Base-by-base conservation (phyloP, 441 rosid species). In the Monsonia emarginata region DNA sequence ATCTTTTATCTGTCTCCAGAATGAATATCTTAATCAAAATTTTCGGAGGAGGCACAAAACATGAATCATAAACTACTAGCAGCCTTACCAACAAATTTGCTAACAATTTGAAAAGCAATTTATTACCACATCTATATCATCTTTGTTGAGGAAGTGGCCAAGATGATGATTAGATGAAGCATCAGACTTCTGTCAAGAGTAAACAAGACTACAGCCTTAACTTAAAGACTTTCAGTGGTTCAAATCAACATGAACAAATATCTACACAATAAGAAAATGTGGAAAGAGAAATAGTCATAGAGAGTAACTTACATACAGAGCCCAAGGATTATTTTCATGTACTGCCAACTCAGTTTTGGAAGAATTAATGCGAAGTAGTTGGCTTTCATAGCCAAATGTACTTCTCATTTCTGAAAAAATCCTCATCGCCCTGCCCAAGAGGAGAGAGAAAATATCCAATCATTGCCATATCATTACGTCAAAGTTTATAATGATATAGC, bases 301-400 rank as follows among this genome's bases (percentile, higher is more conserved):
- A 70, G 82, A 79, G 73, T 61, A 72, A 72, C 96, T 75, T 83
- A 91, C 99, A 73, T 65, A 76, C 59, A 75, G 70, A 72, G 78
- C 81, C 97, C 99, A 89, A 26, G 88, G 91, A 73, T 82, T 89
- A 58, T 84, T 83, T 76, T 75, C 78, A 80, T 82, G 89, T 68
- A 87, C 89, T 28, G 81, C 72, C 62, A 65, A 70, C 72, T 87
- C 90, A 74, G 86, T 91, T 78, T 76, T 80, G 74, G 98, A 87
- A 78, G 99, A 95, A 80, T 95, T 91, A 66, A 94, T 84, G 80
- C 95, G 86, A 61, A 95, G 95, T 75, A 91, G 72, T 68, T 85
- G 87, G 78, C 96, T 88, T 42, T 87, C 90, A 72, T 79, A 75
- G 36, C 97, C 99, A 82, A 86, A 91, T 52, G 96, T 85, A 78